Base-by-base conservation (phyloP, 148 eudicot species). In the Amaranthus cruentus region DNA sequence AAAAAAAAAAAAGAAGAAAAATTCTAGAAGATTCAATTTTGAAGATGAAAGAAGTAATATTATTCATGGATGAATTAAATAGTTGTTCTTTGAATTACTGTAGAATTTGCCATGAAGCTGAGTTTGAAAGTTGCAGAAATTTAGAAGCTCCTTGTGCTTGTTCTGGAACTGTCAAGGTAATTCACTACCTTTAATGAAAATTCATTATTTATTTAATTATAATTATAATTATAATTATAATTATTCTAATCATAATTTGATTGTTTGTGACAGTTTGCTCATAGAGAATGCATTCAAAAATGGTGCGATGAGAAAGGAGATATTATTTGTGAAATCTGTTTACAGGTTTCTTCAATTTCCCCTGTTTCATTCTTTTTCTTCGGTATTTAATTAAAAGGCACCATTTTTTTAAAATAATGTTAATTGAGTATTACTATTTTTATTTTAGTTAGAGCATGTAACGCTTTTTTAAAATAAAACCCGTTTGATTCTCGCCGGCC, bases 291-390 rank as follows among this genome's bases (percentile, higher is more conserved):
- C 76, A 86, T 95, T 81, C 97, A 91, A 83, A 91, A 92, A 79
- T 95, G 98, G 98, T 95, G 98, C 78, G 83, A 95, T 77, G 97
- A 91, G 76, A 95, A 95, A 83, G 98, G 98, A 6, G 81, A 95
- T 66, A 91, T 91, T 9, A 77, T 79, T 64, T 95, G 98, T 80
- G 98, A 95, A 87, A 87, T 95, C 74, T 95, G 98, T 52, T 80
- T 95, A 50, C 96, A 95, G 97, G 98, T 95, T 72, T 77, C 80
- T 66, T 44, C 59, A 15, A 7, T 65, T 71, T 47, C 57, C 80
- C 43, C 74, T 76, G 68, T 66, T 79, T 75, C 55, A 43, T 65
- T 62, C 53, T 11, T 51, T 73, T 55, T 67, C 13, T 69, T 68
- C 47, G 21, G 12, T 38, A 4, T 46, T 54, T 3, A 6, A 9